Base-by-base conservation (phyloP, 495 filamentous ascomycete genomes). In the Penicillium coffeae region DNA sequence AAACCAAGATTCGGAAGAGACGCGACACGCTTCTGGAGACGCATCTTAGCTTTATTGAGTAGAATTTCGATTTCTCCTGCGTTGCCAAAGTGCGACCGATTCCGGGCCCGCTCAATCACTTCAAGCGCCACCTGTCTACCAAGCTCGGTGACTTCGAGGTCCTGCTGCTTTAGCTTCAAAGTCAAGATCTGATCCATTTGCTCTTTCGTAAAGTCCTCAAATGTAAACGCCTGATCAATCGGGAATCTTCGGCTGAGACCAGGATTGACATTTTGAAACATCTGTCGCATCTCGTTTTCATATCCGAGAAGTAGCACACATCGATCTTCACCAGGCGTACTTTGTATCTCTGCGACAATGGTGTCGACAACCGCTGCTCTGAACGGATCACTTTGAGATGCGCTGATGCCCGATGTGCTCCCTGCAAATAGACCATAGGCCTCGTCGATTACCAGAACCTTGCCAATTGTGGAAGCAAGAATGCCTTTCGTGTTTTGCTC, bases 311-410 rank as follows among this genome's bases (percentile, higher is more conserved):
- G 70, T 0, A 94, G 66, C 0, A 93, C 84, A 45, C 88, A 92
- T 14, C 84, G 76, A 61, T 93, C 87, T 27, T 90, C 88, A 0
- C 86, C 85, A 0, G 87, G 84, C 0, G 78, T 76, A 52, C 81
- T 87, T 44, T 92, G 89, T 0, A 94, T 81, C 48, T 93, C 86
- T 0, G 87, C 85, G 2, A 92, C 88, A n/a, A 93, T 83, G 0
- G 89, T 92, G 3, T 89, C 84, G 4, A 87, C 67, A 8, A 88
- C 81, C 7, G 82, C 84, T 1, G 74, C 81, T 53, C 78, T 84
- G 70, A 72, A 90, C 0, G 63, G 55, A 54, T 90, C 83, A 48
- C 21, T 47, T n/a, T 45, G 38, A 3, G 50, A 21, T n/a, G 57
- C 59, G 22, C 42, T 47, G 12, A 54, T 55, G 25, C 56, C 47